Evolutionary conservation across 768 basidiomycete species (phyloP), one percentile per base, ranked within the genome.

Genomic region (Russula compacta): DNA sequence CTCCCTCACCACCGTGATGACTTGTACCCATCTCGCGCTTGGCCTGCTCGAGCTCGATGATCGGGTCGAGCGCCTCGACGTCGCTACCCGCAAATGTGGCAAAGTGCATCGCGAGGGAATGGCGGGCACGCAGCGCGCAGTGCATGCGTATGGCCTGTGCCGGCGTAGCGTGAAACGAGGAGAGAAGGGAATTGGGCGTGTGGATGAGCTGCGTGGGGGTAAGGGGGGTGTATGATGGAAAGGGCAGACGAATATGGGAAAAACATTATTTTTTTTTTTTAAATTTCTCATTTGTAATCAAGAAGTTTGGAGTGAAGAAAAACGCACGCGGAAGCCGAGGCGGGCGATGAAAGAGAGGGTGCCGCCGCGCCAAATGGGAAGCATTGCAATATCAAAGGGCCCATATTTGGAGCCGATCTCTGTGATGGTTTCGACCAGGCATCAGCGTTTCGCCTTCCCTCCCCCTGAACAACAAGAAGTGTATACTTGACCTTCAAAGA

Each of bases 321-420:
- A 11, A 60, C 76, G 53, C 53, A 78, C 77, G 11, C 72, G 67
- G 38, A 75, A 68, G 8, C 77, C 77, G 32, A 74, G 63, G 9
- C 72, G 69, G 7, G 71, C 69, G 46, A 79, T 63, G 54, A 76
- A 72, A 4, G 73, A 72, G 12, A 78, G 69, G 14, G 75, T 69
- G 15, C 75, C 77, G 19, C 77, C 77, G 10, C 76, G 72, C 77
- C 77, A 78, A 35, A 78, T 77, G 14, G 77, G 77, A 1, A 78
- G 65, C 67, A 78, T 73, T 3, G 76, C 72, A 17, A 78, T 61
- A 65, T 77, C 74, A 44, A 78, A 73, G 1, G 77, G 77, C 0
- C 75, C 75, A 36, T 71, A 73, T 58, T 69, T 69, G 7, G 69
- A 56, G 2, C 77, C 77, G 44, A 78, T 75, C 60, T 77, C 76